Base-by-base conservation (phyloP, 2,329 filamentous ascomycete species). In the Diplodia intermedia region DNA sequence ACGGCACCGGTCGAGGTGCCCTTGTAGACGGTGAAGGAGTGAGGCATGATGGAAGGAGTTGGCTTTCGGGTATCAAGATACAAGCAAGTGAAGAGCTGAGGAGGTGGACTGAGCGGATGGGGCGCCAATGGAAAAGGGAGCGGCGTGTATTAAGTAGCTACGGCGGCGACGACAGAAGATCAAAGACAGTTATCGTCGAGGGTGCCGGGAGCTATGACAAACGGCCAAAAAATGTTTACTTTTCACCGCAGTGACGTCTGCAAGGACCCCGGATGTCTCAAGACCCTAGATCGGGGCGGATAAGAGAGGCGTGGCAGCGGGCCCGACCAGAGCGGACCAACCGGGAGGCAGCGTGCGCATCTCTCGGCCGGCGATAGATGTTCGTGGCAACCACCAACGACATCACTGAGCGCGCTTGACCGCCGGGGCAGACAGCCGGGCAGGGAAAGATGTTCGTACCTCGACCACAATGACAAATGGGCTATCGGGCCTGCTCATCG, bases 1-100 rank as follows among this genome's bases (percentile, higher is more conserved):
- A 89, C 86, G 68, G 81, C 81, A 72, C 88, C 87, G 68, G 84
- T 83, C 71, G 86, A 82, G 71, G 82, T 82, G 71, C 89, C 89
- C 75, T 88, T 89, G 84, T 83, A 90, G 68, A 90, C 86, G 49
- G 86, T 90, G 81, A 89, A 89, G 65, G 79, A 73, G 57, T 62
- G 47, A 70, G 75, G 75, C 79, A 80, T 79, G 15, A 52, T 75
- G 68, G 12, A 47, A 7, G 23, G n/a, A 47, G 18, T 11, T 14
- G 15, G 23, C 7, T 29, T 36, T 23, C 4, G 49, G 43, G 55
- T 31, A 67, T 54, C 31, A 65, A 47, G 20, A 43, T 26, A 23
- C n/a, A 29, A 26, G 20, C 18, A 33, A 66, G n/a, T 20, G 43
- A 60, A 60, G 20, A n/a, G 12, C 43, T 47, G 26, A 20, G 52